Percentiles rank a stretch among this genome's conserved stretches.
Conservation (phyloP, 2,329 filamentous ascomycete genomes). For the Fonsecaea multimorphosa region DNA sequence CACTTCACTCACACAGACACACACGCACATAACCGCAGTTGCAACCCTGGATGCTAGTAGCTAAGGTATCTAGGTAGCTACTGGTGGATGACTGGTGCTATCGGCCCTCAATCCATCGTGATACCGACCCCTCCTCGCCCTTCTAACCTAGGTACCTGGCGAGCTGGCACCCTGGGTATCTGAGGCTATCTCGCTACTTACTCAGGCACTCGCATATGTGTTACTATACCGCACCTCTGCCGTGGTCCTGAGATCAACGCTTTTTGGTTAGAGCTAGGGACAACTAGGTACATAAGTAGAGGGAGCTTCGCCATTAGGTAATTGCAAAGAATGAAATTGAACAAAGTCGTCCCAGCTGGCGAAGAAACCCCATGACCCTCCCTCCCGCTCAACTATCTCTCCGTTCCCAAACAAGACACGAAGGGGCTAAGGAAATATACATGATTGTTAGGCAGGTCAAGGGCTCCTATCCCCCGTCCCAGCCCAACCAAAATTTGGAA, state of each 20-base stretch:
- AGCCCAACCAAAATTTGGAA: slow-evolving; percentile 11
- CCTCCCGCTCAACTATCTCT: slow-evolving; percentile 13
- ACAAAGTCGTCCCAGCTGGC: slow-evolving; percentile 4
- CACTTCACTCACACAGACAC: neutral
- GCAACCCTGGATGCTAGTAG: neutral
- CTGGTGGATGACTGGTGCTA: neutral
- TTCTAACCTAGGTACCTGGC: neutral
- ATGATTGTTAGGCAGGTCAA: slow-evolving; percentile 29
- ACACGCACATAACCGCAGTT: neutral
- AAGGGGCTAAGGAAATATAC: slow-evolving; percentile 35
- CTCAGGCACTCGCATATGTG: neutral
- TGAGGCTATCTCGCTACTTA: too few species aligned
- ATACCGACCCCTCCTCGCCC: neutral
- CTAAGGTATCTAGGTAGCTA: too few species aligned
- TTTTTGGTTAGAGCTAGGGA: neutral
- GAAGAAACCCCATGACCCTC: slow-evolving; percentile 15
- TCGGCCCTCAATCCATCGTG: neutral
- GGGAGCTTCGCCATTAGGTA: slow-evolving; percentile 6
- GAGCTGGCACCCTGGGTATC: neutral
- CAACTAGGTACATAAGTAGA: slow-evolving; percentile 1
- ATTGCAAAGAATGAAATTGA: slow-evolving; percentile 20
- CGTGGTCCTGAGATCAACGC: neutral
- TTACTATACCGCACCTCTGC: neutral
- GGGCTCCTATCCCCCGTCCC: slow-evolving; percentile 2
- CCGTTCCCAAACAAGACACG: slow-evolving; percentile 26